phyloP scores from a whole-genome alignment of 306 rosid genomes.

The Citrullus colocynthis region DNA sequence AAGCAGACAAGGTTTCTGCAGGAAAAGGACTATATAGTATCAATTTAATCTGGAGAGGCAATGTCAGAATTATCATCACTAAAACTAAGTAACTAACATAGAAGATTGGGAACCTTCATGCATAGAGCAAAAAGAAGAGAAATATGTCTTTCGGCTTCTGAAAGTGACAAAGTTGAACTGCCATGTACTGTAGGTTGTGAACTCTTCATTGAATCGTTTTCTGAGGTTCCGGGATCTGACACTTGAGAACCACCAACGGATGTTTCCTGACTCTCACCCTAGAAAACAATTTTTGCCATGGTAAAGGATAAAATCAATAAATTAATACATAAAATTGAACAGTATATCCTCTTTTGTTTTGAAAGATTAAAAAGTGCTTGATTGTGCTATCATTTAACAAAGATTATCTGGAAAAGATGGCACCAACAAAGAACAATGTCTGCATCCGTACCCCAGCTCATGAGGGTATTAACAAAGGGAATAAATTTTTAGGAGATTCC shows the following conservation, averaged over 20 bases:
- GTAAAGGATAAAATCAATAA: not conserved
- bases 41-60: not conserved
- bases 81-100: not conserved
- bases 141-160: slow-evolving; percentile 75
- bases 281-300: slow-evolving; percentile 10
- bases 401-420: not conserved
- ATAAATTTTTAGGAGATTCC: not conserved
- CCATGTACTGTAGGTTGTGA: slow-evolving; percentile 21
- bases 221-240: slow-evolving; percentile 46
- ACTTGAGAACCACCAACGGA: slow-evolving; percentile 36
- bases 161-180: slow-evolving; percentile 38
- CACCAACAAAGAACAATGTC: not conserved
- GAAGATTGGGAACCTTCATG: slow-evolving; percentile 49
- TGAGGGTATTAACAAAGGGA: not conserved
- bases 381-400: not conserved
- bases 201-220: slow-evolving; percentile 33
- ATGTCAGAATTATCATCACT: not conserved
- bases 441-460: not conserved
- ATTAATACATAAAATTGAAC: not conserved
- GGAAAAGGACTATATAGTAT: not conserved
- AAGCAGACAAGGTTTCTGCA: slow-evolving; percentile 88
- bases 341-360: not conserved
- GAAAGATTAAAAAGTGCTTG: not conserved
- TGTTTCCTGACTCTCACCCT: slow-evolving; percentile 60
- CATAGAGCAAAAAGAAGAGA: slow-evolving; percentile 90